Base-by-base conservation (phyloP, 2,329 filamentous ascomycete genomes). In the Tolypocladium paradoxum region DNA sequence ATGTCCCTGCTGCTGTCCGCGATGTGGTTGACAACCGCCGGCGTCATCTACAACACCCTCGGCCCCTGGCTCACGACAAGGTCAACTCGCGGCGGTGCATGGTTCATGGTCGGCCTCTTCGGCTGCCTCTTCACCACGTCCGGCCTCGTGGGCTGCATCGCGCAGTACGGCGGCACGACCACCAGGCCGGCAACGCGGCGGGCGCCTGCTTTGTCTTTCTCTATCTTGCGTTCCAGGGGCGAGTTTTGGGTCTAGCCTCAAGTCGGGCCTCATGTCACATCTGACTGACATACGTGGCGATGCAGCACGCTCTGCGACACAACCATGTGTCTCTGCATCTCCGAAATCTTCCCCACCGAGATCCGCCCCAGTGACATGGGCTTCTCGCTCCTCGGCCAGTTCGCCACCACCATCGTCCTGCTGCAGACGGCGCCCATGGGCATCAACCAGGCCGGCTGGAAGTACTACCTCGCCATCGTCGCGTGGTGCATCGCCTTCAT, bases 321-420 rank as follows among this genome's bases (percentile, higher is more conserved):
- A 0, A 71, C 70, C 16, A 71, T 71, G 67, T 72, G 71, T 54
- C 58, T 65, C 16, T 71, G 70, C 50, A 60, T 69, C 0, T 68
- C 67, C 0, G 70, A 71, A 55, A 70, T 71, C 36, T 70, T 69
- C 48, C 68, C 73, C 0, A 77, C 73, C 0, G 73, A 77, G 51
- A 75, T 78, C 31, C 69, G 76, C 2, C 70, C 75, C 0, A 78
- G 76, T 34, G 76, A 75, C 9, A 76, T 77, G 67, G 75, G 73
- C 0, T 75, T 77, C 61, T 75, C 72, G 0, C 56, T 78, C 1
- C 77, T 78, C 51, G 75, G 75, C 4, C 74, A 76, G 54, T 76
- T 76, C 55, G 70, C 73, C 2, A 61, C 74, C 0, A 76, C 74
- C 0, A 65, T 78, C 1, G 72, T 78, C 24, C 66, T 77, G 0